A percentile compares a stretch with the other conserved stretches of the same genome.
phyloP scores from a whole-genome alignment of 495 filamentous ascomycete genomes.

The Neurospora sp. region DNA sequence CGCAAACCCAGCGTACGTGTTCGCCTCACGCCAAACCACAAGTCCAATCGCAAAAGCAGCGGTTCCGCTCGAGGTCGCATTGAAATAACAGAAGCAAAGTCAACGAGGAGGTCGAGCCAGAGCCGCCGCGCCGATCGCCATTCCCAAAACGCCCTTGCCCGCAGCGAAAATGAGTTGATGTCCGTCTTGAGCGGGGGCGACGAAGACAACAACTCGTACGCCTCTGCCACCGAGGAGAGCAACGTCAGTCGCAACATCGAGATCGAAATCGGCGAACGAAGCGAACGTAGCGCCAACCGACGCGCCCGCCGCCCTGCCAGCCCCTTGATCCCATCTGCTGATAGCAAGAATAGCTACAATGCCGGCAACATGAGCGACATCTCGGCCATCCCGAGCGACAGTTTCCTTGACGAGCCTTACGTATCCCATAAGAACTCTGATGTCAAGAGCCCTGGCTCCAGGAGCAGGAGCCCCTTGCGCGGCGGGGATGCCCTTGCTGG shows the following conservation, averaged over 20 bases:
- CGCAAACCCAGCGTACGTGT: conserved; percentile 88
- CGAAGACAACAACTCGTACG: conserved; percentile 52
- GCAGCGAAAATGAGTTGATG: conserved; percentile 26
- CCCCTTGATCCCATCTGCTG: conserved; percentile 41
- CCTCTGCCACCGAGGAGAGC: conserved; percentile 68
- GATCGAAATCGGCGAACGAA: conserved; percentile 33
- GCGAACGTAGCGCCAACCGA: conserved; percentile 31
- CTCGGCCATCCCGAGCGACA: conserved; percentile 83
- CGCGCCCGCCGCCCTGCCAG: conserved; percentile 42
- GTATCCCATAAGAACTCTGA: conserved; percentile 22
- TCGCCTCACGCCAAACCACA: conserved; percentile 71
- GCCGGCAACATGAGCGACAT: conserved; percentile 63
- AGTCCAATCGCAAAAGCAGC: conserved; percentile 30
- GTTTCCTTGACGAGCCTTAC: conserved; percentile 60
- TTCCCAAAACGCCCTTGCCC: conserved; percentile 33
- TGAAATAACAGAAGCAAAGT: conserved; percentile 68
- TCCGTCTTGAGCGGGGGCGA: conserved; percentile 31
- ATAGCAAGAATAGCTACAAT: conserved; percentile 52
- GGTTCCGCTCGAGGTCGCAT: conserved; percentile 49
- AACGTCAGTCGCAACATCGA: conserved; percentile 65
- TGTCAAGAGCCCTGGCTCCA: conserved; percentile 16
- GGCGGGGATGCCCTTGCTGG: conserved; percentile 25
- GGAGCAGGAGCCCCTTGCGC: conserved; percentile 27
- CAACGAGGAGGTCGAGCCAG: conserved; percentile 42
- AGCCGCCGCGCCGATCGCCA: conserved; percentile 53